These are phyloP conservation scores for Chloris gayana DNA, from an alignment of 176 grass and related monocot genomes.

Conservation along the genomic window DNA sequence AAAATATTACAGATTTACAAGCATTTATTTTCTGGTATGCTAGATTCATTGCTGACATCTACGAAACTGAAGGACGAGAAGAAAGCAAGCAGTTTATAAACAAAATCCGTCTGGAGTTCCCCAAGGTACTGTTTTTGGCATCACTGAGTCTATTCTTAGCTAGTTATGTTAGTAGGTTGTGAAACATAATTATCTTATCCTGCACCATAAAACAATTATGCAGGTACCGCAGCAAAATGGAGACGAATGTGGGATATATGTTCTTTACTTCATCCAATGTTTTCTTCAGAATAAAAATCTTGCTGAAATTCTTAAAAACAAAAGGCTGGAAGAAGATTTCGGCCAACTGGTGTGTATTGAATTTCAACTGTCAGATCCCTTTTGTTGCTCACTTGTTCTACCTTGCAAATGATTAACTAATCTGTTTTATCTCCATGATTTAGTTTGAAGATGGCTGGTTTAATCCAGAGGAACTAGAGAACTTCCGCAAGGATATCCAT, in stretches of 20 bases:
- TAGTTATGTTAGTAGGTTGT: conserved; percentile 19
- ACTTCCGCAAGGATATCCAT: conserved; percentile 59
- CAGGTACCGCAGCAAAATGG: conserved; percentile 92
- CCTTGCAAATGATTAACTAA: conserved; percentile 19
- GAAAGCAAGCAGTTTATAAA: conserved; percentile 61
- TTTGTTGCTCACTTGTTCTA: neutral
- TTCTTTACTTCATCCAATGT: conserved; percentile 76
- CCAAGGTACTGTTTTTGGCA: conserved; percentile 53
- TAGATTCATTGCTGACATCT: conserved; percentile 83
- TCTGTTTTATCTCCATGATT: conserved; percentile 17
- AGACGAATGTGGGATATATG: conserved; percentile 87
- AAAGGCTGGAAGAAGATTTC: conserved; percentile 58
- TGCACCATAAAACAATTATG: conserved; percentile 20
- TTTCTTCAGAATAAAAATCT: conserved; percentile 57
- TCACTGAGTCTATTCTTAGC: conserved; percentile 19
- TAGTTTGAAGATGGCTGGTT: conserved; percentile 70
- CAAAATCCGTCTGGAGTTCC: conserved; percentile 74
- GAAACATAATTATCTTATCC: conserved; percentile 24
- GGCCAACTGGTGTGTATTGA: conserved; percentile 48
- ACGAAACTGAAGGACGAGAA: conserved; percentile 68
- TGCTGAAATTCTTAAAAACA: conserved; percentile 54
- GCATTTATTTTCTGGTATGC: too few species aligned
- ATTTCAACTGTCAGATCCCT: conserved; percentile 36
- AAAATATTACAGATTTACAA: conserved; percentile 4
- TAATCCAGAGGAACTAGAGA: conserved; percentile 62